phyloP scores from a whole-genome alignment of 805 yeast species.

The Metschnikowia continentalis region DNA sequence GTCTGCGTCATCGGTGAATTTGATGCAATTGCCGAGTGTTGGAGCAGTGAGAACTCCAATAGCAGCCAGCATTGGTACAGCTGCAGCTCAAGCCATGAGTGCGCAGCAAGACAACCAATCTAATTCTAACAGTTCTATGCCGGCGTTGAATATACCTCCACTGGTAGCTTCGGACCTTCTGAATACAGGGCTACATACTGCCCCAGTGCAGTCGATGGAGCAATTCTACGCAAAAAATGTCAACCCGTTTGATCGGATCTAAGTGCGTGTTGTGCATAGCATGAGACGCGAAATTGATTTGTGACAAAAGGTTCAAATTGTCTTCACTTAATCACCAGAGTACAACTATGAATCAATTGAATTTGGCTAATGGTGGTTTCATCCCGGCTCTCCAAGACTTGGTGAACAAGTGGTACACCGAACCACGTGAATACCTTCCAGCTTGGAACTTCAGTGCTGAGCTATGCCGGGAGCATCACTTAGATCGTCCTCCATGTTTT shows the following conservation, averaged over 20 bases:
- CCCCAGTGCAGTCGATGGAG: constrained; percentile 19
- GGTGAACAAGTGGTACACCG: background rate
- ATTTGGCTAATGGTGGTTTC: background rate
- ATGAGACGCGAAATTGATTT: background rate
- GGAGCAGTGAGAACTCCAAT: constrained; percentile 14
- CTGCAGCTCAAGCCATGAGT: constrained; percentile 17
- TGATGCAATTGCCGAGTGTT: constrained; percentile 3
- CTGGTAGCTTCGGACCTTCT: constrained; percentile 14
- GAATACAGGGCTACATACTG: constrained; percentile 15
- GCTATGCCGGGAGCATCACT: constrained; percentile 11
- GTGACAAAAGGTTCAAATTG: background rate
- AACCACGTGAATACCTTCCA: constrained; percentile 3
- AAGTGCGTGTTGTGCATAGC: background rate
- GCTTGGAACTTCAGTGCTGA: constrained; percentile 13
- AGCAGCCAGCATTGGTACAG: constrained; percentile 16
- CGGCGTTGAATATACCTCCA: constrained; percentile 13
- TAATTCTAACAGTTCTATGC: background rate
- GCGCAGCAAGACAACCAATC: constrained; percentile 12
- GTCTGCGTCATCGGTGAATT: constrained; percentile 7
- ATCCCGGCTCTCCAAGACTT: background rate
- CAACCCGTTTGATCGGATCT: constrained; percentile 15
- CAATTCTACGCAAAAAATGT: constrained; percentile 17
- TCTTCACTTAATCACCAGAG: background rate
- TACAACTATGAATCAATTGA: background rate
- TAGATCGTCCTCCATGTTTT: constrained; percentile 12